phyloP scores from a whole-genome alignment of 805 yeast genomes.

The Komagataella mondaviorum region DNA sequence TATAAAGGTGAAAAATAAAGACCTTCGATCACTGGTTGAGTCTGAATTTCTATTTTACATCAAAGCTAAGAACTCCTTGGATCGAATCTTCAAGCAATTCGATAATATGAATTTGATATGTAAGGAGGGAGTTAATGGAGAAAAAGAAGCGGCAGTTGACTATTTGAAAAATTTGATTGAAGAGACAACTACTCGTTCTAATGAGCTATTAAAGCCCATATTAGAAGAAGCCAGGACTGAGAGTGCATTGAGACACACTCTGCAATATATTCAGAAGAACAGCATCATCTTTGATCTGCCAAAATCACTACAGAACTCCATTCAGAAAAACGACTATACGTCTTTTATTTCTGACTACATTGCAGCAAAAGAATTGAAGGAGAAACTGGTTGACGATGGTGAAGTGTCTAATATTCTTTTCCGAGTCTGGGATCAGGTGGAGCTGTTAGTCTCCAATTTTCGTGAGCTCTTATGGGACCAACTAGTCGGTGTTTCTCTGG shows the following conservation, averaged over 20 bases:
- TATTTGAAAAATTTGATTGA: conserved; percentile 23
- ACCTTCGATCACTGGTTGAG: conserved; percentile 37
- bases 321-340: conserved; percentile 40
- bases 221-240: conserved; percentile 35
- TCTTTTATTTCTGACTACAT: conserved; percentile 41
- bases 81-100: conserved; percentile 43
- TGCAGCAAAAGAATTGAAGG: neutral
- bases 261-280: conserved; percentile 37
- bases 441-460: conserved; percentile 37
- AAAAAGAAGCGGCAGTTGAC: neutral
- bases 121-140: conserved; percentile 5
- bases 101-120: conserved; percentile 13
- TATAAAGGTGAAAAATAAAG: conserved; percentile 33
- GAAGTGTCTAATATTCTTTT: conserved; percentile 23
- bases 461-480: conserved; percentile 38
- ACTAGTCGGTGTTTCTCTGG: conserved; percentile 21
- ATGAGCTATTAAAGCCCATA: conserved; percentile 45
- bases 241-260: conserved; percentile 32
- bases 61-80: conserved; percentile 48
- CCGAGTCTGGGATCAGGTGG: conserved; percentile 44
- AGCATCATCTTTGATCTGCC: conserved; percentile 46
- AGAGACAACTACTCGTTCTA: conserved; percentile 34
- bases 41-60: conserved; percentile 53
- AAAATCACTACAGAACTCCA: conserved; percentile 24
- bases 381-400: conserved; percentile 2